These are phyloP conservation scores for Paramecium octaurelia DNA, from an alignment of 73 alveolate species.

Conservation along the genomic window DNA sequence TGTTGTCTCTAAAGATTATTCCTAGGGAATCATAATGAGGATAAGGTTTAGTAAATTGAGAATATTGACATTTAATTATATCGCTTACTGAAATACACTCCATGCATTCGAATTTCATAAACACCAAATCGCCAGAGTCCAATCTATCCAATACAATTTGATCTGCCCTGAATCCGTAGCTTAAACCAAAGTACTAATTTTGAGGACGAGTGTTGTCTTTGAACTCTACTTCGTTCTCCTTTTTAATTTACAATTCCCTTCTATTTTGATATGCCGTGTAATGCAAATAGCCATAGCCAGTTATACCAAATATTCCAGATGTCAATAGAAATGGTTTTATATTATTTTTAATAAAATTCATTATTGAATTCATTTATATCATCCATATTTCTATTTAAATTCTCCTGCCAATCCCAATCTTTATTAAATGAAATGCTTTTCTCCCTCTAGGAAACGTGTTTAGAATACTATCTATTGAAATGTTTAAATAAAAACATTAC, in stretches of 20 bases:
- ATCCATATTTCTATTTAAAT: slow-evolving; percentile 22
- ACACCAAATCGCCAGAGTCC: slow-evolving; percentile 11
- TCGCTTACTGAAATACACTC: neutral
- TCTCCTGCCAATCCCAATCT: slow-evolving; percentile 15
- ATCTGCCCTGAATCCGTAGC: slow-evolving; percentile 23
- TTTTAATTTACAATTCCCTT: neutral
- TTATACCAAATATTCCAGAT: neutral
- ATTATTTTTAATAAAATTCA: slow-evolving; percentile 11
- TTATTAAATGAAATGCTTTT: neutral
- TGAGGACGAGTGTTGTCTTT: slow-evolving; percentile 42
- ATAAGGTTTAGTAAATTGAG: neutral
- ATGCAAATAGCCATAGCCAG: neutral
- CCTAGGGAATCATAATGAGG: slow-evolving; percentile 14
- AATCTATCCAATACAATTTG: slow-evolving; percentile 26
- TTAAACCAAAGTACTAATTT: neutral
- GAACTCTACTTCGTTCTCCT: slow-evolving; percentile 3
- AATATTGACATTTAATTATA: neutral
- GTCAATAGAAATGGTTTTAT: slow-evolving; percentile 12
- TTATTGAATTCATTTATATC: neutral
- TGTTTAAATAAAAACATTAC: neutral
- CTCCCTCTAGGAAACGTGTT: neutral
- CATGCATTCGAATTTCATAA: slow-evolving; percentile 29
- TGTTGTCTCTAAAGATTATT: neutral
- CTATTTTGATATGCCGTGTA: neutral
- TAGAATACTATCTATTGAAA: neutral